phyloP scores from a whole-genome alignment of 2,329 filamentous ascomycete genomes.

The Calonectria hongkongensis region DNA sequence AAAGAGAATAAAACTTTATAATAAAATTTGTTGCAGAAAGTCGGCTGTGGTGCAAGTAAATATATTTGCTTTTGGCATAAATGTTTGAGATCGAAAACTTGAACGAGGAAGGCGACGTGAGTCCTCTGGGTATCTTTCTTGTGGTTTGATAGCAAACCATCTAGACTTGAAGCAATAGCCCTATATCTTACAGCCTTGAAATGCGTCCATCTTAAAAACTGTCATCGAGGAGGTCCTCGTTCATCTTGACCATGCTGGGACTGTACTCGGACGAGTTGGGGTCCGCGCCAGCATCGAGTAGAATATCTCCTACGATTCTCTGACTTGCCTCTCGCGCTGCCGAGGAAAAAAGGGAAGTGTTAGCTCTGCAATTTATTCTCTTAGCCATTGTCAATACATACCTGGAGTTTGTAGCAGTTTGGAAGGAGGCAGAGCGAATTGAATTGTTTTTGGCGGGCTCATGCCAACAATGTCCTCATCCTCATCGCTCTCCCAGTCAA shows the following conservation, averaged over 20 bases:
- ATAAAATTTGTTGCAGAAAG: not conserved
- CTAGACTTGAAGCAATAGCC: conserved; percentile 14
- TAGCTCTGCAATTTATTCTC: conserved; percentile 20
- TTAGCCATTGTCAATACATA: conserved; percentile 60
- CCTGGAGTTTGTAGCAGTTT: conserved; percentile 87
- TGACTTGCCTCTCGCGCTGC: conserved; percentile 86
- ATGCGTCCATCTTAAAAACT: conserved; percentile 69
- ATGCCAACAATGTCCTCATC: conserved; percentile 80
- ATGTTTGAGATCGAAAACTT: conserved; percentile 1
- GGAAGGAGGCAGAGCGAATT: conserved; percentile 86
- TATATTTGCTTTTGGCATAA: not conserved
- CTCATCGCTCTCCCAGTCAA: conserved; percentile 85
- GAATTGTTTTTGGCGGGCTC: conserved; percentile 95
- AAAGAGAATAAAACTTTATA: not conserved
- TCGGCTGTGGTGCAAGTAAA: not conserved
- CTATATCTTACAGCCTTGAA: not conserved
- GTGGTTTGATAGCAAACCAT: conserved; percentile 22
- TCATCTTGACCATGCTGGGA: conserved; percentile 80
- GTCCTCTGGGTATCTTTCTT: conserved; percentile 31
- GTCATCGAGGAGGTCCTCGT: conserved; percentile 76
- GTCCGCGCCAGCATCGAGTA: conserved; percentile 83
- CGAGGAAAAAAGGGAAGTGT: not conserved
- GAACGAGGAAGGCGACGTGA: conserved; percentile 1
- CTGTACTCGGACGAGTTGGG: conserved; percentile 74
- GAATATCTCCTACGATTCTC: conserved; percentile 86